A percentile compares a stretch with the other conserved stretches of the same genome.
phyloP scores from a whole-genome alignment of 257 asterid genomes.

The Penstemon davidsonii region DNA sequence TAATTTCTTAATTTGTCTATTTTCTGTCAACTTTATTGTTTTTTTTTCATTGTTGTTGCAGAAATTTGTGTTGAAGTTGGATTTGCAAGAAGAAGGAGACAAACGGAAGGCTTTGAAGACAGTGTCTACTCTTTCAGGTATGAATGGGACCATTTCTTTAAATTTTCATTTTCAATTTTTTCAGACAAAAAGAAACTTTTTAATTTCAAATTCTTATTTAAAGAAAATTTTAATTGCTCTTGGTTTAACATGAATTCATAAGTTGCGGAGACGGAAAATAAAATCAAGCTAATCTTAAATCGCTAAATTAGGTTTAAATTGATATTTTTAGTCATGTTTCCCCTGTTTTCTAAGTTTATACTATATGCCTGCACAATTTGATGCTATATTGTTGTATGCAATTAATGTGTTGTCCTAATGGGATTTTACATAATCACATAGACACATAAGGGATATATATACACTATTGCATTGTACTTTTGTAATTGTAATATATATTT shows the following conservation, averaged over 20 bases:
- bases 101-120: slow-evolving; percentile 66
- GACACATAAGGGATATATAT: background rate
- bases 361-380: background rate
- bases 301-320: background rate
- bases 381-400: background rate
- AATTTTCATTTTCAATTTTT: background rate
- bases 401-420: background rate
- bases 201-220: background rate
- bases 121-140: slow-evolving; percentile 56
- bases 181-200: background rate
- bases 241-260: too few relatives aligned
- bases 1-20: background rate
- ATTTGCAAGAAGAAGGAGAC: slow-evolving; percentile 50
- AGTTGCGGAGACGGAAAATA: too few relatives aligned
- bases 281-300: too few relatives aligned
- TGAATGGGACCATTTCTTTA: background rate
- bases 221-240: background rate
- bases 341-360: background rate
- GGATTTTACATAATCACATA: background rate
- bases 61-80: slow-evolving; percentile 60
- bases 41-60: slow-evolving; percentile 1
- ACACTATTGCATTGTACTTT: too few relatives aligned
- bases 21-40: background rate
- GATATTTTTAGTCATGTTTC: background rate
- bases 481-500: too few relatives aligned